These are phyloP conservation scores for Dothistroma septosporum DNA, from an alignment of 2,329 filamentous ascomycete species.

Conservation along the genomic window DNA sequence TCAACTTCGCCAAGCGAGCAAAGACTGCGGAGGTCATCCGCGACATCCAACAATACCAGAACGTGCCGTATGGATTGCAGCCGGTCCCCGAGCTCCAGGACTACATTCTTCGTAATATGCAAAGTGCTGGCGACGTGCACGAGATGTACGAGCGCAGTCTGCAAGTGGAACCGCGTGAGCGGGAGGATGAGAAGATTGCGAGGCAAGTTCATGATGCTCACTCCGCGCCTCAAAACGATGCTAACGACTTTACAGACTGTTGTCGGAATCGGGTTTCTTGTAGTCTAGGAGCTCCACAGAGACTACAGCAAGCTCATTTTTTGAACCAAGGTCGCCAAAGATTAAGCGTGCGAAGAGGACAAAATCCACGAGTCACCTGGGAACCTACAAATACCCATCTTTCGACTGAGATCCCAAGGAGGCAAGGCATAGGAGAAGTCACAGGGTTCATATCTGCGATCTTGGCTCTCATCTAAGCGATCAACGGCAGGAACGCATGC, in stretches of 20 bases:
- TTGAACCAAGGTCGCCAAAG: slow-evolving; percentile 6
- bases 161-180: slow-evolving; percentile 85
- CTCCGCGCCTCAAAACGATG: background rate
- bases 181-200: slow-evolving; percentile 99
- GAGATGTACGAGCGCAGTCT: slow-evolving; percentile 99
- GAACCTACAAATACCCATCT: slow-evolving; percentile 1
- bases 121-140: slow-evolving; percentile 89
- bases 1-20: slow-evolving; percentile 97
- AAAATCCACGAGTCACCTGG: slow-evolving; percentile 1
- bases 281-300: slow-evolving; percentile 29
- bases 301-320: slow-evolving; percentile 18
- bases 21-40: slow-evolving; percentile 98
- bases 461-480: background rate
- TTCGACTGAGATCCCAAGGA: background rate
- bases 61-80: slow-evolving; percentile 89
- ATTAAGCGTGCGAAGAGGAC: slow-evolving; percentile 3
- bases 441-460: background rate
- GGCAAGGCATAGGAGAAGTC: background rate
- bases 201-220: slow-evolving; percentile 58
- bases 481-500: background rate
- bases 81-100: slow-evolving; percentile 89
- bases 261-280: slow-evolving; percentile 54
- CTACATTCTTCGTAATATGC: slow-evolving; percentile 95
- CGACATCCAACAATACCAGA: slow-evolving; percentile 98
- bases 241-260: slow-evolving; percentile 39